Conservation (phyloP, 441 rosid species). For the Erodium trifolium region DNA sequence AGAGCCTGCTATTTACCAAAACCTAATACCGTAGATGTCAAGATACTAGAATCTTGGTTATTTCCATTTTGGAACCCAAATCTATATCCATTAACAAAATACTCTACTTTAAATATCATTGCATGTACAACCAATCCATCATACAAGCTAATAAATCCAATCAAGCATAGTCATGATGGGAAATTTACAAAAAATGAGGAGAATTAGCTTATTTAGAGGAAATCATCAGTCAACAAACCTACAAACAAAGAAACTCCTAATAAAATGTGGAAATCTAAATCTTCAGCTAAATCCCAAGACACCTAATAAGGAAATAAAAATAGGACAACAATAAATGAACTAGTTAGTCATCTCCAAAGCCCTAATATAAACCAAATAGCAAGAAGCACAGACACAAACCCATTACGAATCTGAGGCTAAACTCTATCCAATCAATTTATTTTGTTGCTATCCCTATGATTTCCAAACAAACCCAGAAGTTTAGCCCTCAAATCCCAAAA, state of each 20-base stretch:
- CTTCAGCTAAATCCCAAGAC: not conserved
- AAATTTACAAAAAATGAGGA: not conserved
- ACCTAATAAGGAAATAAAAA: not conserved
- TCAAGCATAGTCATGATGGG: not conserved
- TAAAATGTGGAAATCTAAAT: not conserved
- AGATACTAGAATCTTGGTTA: too few relatives aligned
- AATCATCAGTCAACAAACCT: not conserved
- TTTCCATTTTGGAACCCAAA: too few relatives aligned
- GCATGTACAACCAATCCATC: too few relatives aligned
- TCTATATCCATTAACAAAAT: too few relatives aligned
- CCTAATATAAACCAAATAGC: not conserved
- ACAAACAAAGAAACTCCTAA: slow-evolving; percentile 4
- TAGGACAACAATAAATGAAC: not conserved
- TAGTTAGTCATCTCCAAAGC: not conserved
- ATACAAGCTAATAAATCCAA: not conserved
- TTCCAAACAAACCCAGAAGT: not conserved
- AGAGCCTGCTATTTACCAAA: too few relatives aligned
- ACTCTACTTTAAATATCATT: too few relatives aligned
- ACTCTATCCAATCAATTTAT: not conserved
- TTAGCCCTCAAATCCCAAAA: not conserved
- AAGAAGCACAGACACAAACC: slow-evolving; percentile 1
- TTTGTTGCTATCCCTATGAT: not conserved
- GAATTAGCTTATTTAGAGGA: not conserved
- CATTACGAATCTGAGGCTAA: not conserved
- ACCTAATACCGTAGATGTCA: too few relatives aligned